Evolutionary conservation across 2,329 filamentous ascomycete species (phyloP).

Genomic region (Rhynchosporium agropyri): DNA sequence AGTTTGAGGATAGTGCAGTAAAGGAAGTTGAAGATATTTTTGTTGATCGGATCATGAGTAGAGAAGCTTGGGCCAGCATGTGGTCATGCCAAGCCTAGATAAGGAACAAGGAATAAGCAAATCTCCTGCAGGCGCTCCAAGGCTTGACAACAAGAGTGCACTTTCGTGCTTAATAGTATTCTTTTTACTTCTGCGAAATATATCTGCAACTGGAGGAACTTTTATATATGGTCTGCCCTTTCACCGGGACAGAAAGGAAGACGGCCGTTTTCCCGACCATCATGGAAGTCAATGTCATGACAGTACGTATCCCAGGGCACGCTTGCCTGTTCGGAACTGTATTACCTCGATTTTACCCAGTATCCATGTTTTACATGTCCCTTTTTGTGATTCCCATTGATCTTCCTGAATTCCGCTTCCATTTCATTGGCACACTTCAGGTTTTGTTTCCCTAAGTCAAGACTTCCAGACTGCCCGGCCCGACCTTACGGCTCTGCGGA

Average conservation of each 20-base stretch:
- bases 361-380: too few species aligned
- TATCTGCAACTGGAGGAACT: background rate
- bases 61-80: conserved; percentile 4
- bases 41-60: conserved; percentile 12
- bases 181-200: conserved; percentile 1
- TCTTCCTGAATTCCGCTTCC: background rate
- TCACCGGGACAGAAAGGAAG: background rate
- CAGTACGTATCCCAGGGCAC: too few species aligned
- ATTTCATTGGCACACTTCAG: background rate
- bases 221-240: too few species aligned
- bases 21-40: conserved; percentile 16
- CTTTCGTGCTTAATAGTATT: background rate
- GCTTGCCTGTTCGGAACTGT: too few species aligned
- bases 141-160: background rate
- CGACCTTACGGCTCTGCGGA: conserved; percentile 19
- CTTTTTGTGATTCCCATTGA: background rate
- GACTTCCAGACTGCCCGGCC: background rate
- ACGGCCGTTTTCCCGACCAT: background rate
- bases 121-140: conserved; percentile 12
- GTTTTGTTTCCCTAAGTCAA: conserved; percentile 1
- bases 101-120: conserved; percentile 17
- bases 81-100: conserved; percentile 4
- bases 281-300: too few species aligned
- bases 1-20: conserved; percentile 15
- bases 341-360: too few species aligned